Base-by-base conservation (phyloP, 1,284 basidiomycete genomes). In the Hymenochaete sp. region DNA sequence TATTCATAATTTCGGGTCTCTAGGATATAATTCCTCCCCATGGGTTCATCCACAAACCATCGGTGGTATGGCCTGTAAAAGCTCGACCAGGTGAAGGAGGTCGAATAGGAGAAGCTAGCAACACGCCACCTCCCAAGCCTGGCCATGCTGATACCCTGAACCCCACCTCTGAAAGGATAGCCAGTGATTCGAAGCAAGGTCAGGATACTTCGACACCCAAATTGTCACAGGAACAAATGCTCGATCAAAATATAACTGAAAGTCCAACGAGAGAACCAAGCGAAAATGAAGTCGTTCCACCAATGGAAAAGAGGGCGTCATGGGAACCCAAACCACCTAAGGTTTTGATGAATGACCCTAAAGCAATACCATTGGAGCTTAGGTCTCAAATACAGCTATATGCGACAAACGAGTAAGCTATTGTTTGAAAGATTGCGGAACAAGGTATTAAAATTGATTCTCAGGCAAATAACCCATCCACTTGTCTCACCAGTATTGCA, bases 331-430 rank as follows among this genome's bases (percentile, higher is more conserved):
- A 71, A 50, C 75, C 75, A 3, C 74, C 75, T 2, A 77, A 75
- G 55, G 70, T 79, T 1, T 60, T 75, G 24, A 79, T 78, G 75
- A 61, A 72, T 14, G 62, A 76, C 57, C 64, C 70, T 0, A 55
- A 66, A 13, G 60, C 61, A 3, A 56, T 59, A 1, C 74, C 75
- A 2, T 56, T 77, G 31, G 73, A 79, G 52, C 49, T 79, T 25
- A 65, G 61, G 16, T 69, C 73, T 0, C 88, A 93, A 56, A 88
- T 91, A 24, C 89, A 93, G 60, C 66, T 86, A 7, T 91, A 92
- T 62, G 85, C 86, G 0, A 81, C 82, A 3, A 92, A 84, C 42
- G 75, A 78, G 77, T 77, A 57, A 26, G 72, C 56, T 24, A 18
- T 22, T 28, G 14, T 24, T 28, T 7, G 19, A 29, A 25, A 27